Percentiles rank a stretch among this genome's conserved stretches.
phyloP scores from a whole-genome alignment of 805 yeast species.

The Yamadazyma laniorum region DNA sequence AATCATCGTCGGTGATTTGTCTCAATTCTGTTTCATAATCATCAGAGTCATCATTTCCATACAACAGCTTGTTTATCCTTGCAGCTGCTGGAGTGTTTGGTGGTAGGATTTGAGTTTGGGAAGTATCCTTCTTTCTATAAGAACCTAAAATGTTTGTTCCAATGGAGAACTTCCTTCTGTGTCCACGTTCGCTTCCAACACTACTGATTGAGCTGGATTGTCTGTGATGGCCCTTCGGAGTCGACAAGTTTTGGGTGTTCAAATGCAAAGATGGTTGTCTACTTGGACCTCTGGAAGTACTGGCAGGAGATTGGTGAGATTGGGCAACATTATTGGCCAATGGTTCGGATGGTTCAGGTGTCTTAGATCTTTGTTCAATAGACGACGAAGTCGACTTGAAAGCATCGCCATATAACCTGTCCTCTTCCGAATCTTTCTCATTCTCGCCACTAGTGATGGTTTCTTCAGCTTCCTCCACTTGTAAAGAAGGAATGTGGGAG shows the following conservation, averaged over 20 bases:
- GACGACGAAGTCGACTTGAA: slow-evolving; percentile 32
- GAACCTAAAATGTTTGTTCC: slow-evolving; percentile 54
- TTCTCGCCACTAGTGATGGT: slow-evolving; percentile 18
- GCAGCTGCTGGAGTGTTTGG: slow-evolving; percentile 59
- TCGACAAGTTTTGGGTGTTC: slow-evolving; percentile 30
- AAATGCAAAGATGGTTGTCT: slow-evolving; percentile 40
- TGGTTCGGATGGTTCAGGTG: slow-evolving; percentile 24
- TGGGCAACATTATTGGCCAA: not conserved
- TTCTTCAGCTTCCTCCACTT: slow-evolving; percentile 11
- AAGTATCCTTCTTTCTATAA: slow-evolving; percentile 48
- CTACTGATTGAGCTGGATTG: slow-evolving; percentile 35
- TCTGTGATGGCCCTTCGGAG: slow-evolving; percentile 33
- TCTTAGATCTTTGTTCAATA: slow-evolving; percentile 19
- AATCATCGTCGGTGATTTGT: slow-evolving; percentile 51
- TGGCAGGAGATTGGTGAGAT: slow-evolving; percentile 3
- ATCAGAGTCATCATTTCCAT: slow-evolving; percentile 29
- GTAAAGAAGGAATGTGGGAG: slow-evolving; percentile 57
- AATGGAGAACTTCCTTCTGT: slow-evolving; percentile 62
- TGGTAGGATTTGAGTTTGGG: slow-evolving; percentile 37
- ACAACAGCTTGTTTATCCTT: slow-evolving; percentile 27
- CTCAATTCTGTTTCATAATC: slow-evolving; percentile 26
- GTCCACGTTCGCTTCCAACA: slow-evolving; percentile 25
- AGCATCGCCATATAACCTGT: slow-evolving; percentile 39
- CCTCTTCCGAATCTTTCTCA: slow-evolving; percentile 28
- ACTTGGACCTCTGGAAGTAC: slow-evolving; percentile 21